Evolutionary conservation across 805 yeast genomes (phyloP).

Genomic region (Ogataea henricii): DNA sequence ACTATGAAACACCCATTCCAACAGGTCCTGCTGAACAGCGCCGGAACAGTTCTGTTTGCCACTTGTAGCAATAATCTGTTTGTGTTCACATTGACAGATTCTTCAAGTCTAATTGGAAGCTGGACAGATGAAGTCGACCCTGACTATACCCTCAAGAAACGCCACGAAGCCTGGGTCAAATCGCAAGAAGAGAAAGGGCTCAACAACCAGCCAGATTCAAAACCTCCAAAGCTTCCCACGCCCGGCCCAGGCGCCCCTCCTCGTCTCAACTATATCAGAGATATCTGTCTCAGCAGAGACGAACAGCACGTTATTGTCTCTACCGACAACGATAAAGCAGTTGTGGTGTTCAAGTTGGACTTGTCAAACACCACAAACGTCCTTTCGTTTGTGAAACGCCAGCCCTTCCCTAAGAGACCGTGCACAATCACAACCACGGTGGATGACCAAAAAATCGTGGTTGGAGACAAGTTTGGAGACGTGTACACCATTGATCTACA

Average conservation of each 20-base stretch:
- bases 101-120: constrained; percentile 48
- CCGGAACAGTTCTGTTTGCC: constrained; percentile 53
- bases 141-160: constrained; percentile 46
- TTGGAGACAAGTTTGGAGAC: constrained; percentile 97
- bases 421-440: constrained; percentile 66
- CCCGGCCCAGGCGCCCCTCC: constrained; percentile 74
- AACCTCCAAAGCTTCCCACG: constrained; percentile 53
- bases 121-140: constrained; percentile 66
- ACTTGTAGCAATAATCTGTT: constrained; percentile 61
- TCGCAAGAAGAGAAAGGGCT: constrained; percentile 29
- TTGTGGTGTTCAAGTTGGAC: constrained; percentile 56
- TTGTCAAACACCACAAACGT: constrained; percentile 38
- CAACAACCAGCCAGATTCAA: constrained; percentile 30
- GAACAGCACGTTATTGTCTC: constrained; percentile 63
- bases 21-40: constrained; percentile 45
- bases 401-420: constrained; percentile 90
- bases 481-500: constrained; percentile 65
- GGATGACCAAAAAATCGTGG: constrained; percentile 52
- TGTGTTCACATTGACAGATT: constrained; percentile 43
- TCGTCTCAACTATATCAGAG: constrained; percentile 66
- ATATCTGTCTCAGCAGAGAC: constrained; percentile 53
- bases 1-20: constrained; percentile 73
- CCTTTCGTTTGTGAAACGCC: constrained; percentile 61
- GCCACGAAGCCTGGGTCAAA: constrained; percentile 44
- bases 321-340: constrained; percentile 84